Evolutionary conservation across 768 basidiomycete species (phyloP), one percentile per base, ranked within the genome.

Genomic region (Kwoniella sp.): DNA sequence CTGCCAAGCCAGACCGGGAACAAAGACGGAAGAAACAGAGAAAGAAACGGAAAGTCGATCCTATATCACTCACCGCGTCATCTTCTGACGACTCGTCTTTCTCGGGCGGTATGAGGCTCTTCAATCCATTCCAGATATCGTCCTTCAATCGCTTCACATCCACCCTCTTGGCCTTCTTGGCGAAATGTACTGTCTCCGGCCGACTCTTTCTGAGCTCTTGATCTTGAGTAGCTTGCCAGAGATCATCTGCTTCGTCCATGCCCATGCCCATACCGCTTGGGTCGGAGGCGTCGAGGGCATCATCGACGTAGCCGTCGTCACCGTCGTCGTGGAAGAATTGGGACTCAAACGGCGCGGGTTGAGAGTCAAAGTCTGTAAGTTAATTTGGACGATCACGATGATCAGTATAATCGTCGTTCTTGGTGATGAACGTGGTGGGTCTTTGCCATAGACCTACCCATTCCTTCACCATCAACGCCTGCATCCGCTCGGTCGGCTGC

Each of bases 111-210:
- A 88, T 86, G 62, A 96, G 92, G 13, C 53, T 62, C 72, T 92
- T 89, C 51, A 98, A 80, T 1, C 90, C 90, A 78, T 86, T 91
- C 96, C 96, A 98, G 54, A 99, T 98, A 72, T 93, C 95, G 66
- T 98, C 95, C 83, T 99, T 99, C 68, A 99, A 83, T 82, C 90
- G 93, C 75, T 92, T 86, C 38, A 99, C 95, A 76, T 98, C 96
- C 23, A 99, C 95, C 47, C 95, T 84, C 83, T 97, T 99, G 2
- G 95, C 96, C 38, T 90, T 87, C 82, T 93, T 94, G 1, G 94
- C 89, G 76, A 96, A 98, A 69, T 93, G 92, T 70, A 99, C 92
- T 57, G 87, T 86, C 76, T 96, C 90, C 5, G 93, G 93, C 71
- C 88, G 84, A 41, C 91, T 88, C 11, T 92, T 89, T 58, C 91